phyloP scores from a whole-genome alignment of 495 filamentous ascomycete species.

The Penicillium steckii region DNA sequence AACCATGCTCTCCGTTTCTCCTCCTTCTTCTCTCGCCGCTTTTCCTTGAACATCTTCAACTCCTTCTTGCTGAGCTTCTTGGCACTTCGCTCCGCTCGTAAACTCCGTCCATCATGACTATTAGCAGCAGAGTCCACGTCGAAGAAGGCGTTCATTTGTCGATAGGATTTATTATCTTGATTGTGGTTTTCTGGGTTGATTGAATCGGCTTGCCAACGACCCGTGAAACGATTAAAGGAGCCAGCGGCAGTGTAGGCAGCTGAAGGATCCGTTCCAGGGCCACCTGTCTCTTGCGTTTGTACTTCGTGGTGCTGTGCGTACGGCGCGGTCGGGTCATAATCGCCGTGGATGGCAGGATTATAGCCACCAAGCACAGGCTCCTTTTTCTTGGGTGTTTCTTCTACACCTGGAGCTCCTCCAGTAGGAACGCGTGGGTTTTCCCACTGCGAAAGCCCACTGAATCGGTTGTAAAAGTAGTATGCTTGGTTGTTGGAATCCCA shows the following conservation, averaged over 20 bases:
- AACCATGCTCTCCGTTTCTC: conserved; percentile 93
- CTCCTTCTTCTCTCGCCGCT: conserved; percentile 82
- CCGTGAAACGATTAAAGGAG: conserved; percentile 90
- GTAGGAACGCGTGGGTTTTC: conserved; percentile 81
- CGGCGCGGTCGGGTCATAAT: conserved; percentile 89
- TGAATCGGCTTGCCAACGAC: conserved; percentile 68
- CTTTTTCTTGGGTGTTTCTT: conserved; percentile 13
- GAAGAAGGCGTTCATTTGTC: conserved; percentile 94
- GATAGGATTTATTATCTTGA: conserved; percentile 82
- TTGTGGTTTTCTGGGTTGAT: conserved; percentile 73
- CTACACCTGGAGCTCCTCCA: conserved; percentile 25
- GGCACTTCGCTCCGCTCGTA: conserved; percentile 83
- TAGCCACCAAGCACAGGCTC: conserved; percentile 64
- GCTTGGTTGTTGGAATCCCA: conserved; percentile 72
- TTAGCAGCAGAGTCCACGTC: conserved; percentile 98
- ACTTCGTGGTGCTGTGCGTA: conserved; percentile 68
- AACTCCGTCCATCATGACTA: conserved; percentile 82
- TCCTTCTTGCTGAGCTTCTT: conserved; percentile 86
- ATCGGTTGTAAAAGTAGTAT: conserved; percentile 90
- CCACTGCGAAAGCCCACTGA: conserved; percentile 76
- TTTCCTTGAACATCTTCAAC: conserved; percentile 73
- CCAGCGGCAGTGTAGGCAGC: conserved; percentile 63
- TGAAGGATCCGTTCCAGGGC: conserved; percentile 27
- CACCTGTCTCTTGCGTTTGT: conserved; percentile 25
- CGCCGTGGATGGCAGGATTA: conserved; percentile 92